phyloP scores from a whole-genome alignment of 2,329 filamentous ascomycete genomes.

The Camillea tinctor region DNA sequence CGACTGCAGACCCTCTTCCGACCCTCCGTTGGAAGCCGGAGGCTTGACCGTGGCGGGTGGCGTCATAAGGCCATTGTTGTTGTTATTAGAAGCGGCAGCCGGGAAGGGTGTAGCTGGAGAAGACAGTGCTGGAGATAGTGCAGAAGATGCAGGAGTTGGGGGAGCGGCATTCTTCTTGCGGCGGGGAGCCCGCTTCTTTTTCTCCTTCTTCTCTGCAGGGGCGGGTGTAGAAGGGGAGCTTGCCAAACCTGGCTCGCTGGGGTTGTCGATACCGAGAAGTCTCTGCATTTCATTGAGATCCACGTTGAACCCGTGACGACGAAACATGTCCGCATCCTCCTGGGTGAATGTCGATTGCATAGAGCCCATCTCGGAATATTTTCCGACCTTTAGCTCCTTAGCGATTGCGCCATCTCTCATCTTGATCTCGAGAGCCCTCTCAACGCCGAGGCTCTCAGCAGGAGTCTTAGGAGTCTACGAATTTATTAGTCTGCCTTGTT shows the following conservation, averaged over 20 bases:
- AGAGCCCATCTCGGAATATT: not conserved
- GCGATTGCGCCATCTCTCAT: slow-evolving; percentile 7
- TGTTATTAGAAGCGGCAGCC: no score
- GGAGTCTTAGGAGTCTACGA: slow-evolving; percentile 3
- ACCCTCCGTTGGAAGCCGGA: no score
- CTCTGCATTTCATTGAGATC: no score
- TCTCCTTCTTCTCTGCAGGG: not conserved
- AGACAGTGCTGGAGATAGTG: no score
- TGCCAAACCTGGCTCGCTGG: not conserved
- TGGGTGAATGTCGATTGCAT: not conserved
- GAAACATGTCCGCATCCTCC: not conserved
- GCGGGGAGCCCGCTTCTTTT: not conserved
- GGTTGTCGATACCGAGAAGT: no score
- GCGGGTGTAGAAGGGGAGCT: not conserved
- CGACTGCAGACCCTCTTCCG: no score
- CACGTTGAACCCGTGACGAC: not conserved
- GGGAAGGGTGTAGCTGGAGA: no score
- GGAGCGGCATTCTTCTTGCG: no score
- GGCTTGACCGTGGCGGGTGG: no score
- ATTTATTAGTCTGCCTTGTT: not conserved
- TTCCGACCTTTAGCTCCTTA: slow-evolving; percentile 11
- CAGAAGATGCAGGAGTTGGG: no score
- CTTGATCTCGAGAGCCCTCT: slow-evolving; percentile 5
- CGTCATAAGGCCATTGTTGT: no score
- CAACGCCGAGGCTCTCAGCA: slow-evolving; percentile 6